Evolutionary conservation across 2,329 filamentous ascomycete species (phyloP), one percentile per base, ranked within the genome.

Genomic region (Xylaria sp.): DNA sequence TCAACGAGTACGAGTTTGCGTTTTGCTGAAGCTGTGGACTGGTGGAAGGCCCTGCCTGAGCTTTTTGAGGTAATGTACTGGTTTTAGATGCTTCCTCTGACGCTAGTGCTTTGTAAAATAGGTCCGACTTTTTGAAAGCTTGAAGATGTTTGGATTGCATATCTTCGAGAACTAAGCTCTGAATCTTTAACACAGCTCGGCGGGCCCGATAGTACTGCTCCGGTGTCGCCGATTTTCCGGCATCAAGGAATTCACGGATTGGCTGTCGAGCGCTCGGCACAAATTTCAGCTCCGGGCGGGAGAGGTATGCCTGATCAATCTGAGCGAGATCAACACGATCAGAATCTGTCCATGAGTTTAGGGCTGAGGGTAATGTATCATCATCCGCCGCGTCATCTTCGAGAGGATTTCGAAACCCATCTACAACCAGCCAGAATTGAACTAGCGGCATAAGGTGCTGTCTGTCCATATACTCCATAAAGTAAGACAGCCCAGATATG

Each of bases 401-500:
- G 2, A 99, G 80, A 0, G 95, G 96, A 69, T 96, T 97, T 41
- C 96, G 90, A 69, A 98, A 92, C 0, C 95, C 94, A 77, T 99
- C 95, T 5, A 98, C 95, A 3, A 98, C 95, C 40, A 99, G 88
- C 93, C 94, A 99, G 76, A 98, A 99, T 72, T 99, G 95, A 5
- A 99, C 93, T 47, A 97, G 80, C 13, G 90, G 85, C 89, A 98
- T 94, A 25, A 94, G 82, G 15, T 85, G 84, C 73, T 93, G 90
- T 41, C 95, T 88, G 74, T 99, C 95, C 95, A 99, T 99, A 72
- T 93, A 98, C 74, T 99, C 95, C 95, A 99, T 99, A 78, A 99
- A 98, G 74, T 97, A 99, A 2, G 95, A 98, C 8, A 99, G 82
- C 0, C 92, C 94, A 1, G 94, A 90, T 2, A 95, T 87, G 75